Evolutionary conservation across 2,329 filamentous ascomycete species (phyloP).

Genomic region (Talaromyces funiculosus): DNA sequence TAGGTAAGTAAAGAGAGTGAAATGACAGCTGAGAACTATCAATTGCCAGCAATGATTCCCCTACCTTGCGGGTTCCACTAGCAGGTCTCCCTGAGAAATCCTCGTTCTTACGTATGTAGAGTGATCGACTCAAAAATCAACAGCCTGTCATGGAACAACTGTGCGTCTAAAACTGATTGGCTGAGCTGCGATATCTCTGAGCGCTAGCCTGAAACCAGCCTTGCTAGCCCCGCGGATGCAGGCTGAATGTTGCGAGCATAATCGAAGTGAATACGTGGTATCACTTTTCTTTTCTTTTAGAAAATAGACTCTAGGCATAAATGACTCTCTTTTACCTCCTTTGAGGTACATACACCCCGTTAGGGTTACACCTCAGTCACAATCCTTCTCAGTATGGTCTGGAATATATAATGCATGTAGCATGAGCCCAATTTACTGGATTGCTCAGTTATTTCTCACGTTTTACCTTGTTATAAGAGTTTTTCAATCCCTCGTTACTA

Average conservation of each 20-base stretch:
- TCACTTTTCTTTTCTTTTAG: background rate
- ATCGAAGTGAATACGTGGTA: background rate
- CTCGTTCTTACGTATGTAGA: no score
- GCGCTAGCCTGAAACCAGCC: background rate
- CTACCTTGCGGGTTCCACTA: background rate
- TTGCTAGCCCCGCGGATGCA: background rate
- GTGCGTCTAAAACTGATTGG: background rate
- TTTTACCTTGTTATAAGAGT: no score
- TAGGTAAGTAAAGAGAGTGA: no score
- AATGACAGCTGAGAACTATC: no score
- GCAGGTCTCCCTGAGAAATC: no score
- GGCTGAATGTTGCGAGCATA: background rate
- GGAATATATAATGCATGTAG: no score
- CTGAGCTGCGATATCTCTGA: background rate
- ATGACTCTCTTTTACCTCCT: background rate
- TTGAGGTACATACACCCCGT: background rate
- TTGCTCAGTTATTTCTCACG: no score
- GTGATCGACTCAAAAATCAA: background rate
- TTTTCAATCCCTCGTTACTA: background rate
- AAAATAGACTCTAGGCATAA: background rate
- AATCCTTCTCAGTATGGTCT: no score
- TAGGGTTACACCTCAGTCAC: background rate
- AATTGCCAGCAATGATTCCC: background rate
- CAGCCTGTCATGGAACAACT: background rate
- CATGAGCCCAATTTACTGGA: background rate